Base-by-base conservation (phyloP, 306 rosid genomes). In the Cotoneaster glaucophyllus region DNA sequence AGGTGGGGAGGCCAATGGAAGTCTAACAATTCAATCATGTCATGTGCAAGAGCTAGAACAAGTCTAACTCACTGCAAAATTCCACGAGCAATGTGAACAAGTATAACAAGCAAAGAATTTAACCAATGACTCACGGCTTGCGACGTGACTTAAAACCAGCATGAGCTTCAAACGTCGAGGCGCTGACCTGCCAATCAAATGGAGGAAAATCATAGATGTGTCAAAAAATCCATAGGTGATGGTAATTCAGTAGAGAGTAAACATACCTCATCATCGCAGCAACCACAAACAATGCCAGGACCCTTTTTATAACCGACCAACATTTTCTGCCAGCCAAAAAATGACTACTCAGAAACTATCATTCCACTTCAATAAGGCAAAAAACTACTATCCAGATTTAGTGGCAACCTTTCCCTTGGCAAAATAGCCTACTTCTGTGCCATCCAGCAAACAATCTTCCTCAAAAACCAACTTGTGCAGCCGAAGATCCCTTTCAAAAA, bases 61-160 rank as follows among this genome's bases (percentile, higher is more conserved):
- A 19, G 43, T 19, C 39, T 24, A 22, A 78, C 54, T 50, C 81
- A 77, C 45, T 37, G 37, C 53, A 43, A 48, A 32, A 76, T 45
- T 52, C 50, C 83, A 79, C 25, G 45, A 13, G 72, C 19, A 67
- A 34, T 25, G 10, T 22, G 66, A 48, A 78, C 53, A 67, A 54
- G 67, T 48, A 72, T 8, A 50, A 62, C 41, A 25, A 45, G 50
- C 19, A 65, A 81, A 72, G 34, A 41, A 34, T 41, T 19, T 8
- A 53, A 74, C 69, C 34, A 73, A 84, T 31, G 11, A 92, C 99
- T 96, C 84, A 96, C 98, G 99, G 99, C 77, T 96, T 96, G 77
- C 98, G 97, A 73, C 99, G 91, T 4, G 97, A 74, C 78, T 92
- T 85, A 91, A 90, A 90, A 44, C 98, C 99, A 81, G 99, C 99